These are phyloP conservation scores for Debaryomyces prosopidis DNA, from an alignment of 805 yeast genomes.

Conservation along the genomic window DNA sequence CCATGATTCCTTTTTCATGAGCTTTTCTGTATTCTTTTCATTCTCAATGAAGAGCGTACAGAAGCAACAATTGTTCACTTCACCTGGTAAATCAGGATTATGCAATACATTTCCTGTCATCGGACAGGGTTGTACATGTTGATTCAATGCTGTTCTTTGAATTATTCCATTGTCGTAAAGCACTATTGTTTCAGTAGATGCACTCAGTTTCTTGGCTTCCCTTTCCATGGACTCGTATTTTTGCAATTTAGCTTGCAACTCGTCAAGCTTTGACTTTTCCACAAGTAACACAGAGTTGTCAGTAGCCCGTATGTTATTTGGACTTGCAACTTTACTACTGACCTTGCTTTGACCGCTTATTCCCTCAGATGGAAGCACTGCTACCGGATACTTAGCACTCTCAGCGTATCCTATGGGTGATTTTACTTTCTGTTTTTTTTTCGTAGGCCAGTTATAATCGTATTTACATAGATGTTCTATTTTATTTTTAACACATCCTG, in stretches of 20 bases:
- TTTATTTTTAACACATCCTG: conserved; percentile 27
- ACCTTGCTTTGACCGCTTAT: not conserved
- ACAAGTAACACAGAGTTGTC: not conserved
- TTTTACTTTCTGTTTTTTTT: not conserved
- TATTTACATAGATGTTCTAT: conserved; percentile 16
- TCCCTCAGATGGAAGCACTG: not conserved
- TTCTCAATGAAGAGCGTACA: not conserved
- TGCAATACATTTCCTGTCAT: not conserved
- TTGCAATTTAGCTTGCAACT: not conserved
- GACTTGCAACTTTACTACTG: not conserved
- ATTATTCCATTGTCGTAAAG: not conserved
- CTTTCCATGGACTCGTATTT: not conserved
- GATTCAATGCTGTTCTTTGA: too few species aligned
- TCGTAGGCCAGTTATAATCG: conserved; percentile 2
- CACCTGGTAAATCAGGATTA: not conserved
- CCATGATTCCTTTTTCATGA: too few species aligned
- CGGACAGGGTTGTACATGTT: too few species aligned
- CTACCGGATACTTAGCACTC: conserved; percentile 3
- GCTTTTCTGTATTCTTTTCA: too few species aligned
- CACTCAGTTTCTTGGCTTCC: too few species aligned
- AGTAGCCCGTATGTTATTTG: not conserved
- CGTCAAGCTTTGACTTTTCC: not conserved
- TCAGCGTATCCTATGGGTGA: not conserved
- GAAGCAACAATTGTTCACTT: not conserved
- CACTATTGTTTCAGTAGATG: not conserved